Evolutionary conservation across 805 yeast species (phyloP).

Genomic region (Trichomonascus vanleenenianus): DNA sequence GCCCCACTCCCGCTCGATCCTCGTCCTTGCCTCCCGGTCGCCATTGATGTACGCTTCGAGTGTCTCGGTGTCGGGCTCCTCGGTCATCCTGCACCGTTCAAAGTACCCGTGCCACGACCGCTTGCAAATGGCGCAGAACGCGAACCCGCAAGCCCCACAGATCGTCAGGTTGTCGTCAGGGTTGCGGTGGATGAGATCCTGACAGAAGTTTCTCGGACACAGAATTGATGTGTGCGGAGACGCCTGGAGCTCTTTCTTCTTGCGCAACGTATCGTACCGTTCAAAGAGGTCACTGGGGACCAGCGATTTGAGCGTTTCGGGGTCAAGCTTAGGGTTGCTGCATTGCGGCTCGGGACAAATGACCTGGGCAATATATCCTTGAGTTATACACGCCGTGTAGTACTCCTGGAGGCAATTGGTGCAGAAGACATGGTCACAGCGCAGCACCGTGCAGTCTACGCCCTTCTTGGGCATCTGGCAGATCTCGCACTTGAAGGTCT

Average conservation of each 20-base stretch:
- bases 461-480: conserved; percentile 17
- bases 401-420: conserved; percentile 14
- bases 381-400: conserved; percentile 15
- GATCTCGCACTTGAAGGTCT: conserved; percentile 16
- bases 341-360: conserved; percentile 16
- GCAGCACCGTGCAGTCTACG: conserved; percentile 10
- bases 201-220: conserved; percentile 17
- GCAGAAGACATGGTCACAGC: conserved; percentile 18
- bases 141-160: conserved; percentile 18
- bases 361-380: conserved; percentile 16
- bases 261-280: conserved; percentile 7
- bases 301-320: conserved; percentile 6
- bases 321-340: conserved; percentile 3
- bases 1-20: conserved; percentile 16
- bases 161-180: conserved; percentile 16
- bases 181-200: conserved; percentile 13
- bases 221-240: conserved; percentile 11
- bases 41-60: conserved; percentile 13
- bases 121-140: conserved; percentile 17
- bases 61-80: conserved; percentile 10
- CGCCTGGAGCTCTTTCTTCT: conserved; percentile 12
- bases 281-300: conserved; percentile 8
- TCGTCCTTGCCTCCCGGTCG: conserved; percentile 4
- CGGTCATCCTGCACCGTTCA: conserved; percentile 13
- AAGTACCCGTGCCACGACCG: conserved; percentile 20